Evolutionary conservation across 345 rosid genomes (phyloP).

Genomic region (Trapa bicornis): DNA sequence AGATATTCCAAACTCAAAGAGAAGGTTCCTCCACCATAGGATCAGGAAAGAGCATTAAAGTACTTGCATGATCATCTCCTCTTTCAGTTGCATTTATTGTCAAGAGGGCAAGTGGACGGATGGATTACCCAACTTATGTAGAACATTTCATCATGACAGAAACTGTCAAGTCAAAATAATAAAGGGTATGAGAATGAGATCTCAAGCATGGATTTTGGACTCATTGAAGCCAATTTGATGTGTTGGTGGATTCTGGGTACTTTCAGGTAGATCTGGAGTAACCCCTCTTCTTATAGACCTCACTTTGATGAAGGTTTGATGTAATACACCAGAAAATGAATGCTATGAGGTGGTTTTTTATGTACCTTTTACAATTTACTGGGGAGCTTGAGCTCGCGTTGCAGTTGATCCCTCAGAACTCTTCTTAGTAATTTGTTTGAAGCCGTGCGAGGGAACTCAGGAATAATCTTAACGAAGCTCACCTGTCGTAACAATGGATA

Average conservation of each 20-base stretch:
- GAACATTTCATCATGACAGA: background rate
- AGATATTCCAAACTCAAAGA: background rate
- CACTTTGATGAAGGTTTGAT: background rate
- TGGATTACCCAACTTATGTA: background rate
- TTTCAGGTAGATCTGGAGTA: background rate
- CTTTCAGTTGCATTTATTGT: background rate
- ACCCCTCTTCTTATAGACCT: background rate
- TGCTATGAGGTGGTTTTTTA: background rate
- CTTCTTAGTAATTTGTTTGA: conserved; percentile 74
- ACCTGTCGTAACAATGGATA: conserved; percentile 31
- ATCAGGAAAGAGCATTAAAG: too few species aligned
- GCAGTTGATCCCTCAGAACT: conserved; percentile 53
- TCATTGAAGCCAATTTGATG: too few species aligned
- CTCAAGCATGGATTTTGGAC: background rate
- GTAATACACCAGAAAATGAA: background rate
- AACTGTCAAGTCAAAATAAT: background rate
- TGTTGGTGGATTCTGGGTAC: background rate
- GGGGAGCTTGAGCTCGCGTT: conserved; percentile 28
- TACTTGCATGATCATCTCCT: too few species aligned
- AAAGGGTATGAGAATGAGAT: background rate
- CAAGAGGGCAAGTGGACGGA: background rate
- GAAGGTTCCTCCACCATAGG: too few species aligned
- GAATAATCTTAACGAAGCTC: conserved; percentile 49
- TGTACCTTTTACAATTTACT: conserved; percentile 29
- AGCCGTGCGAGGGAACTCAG: conserved; percentile 70